Evolutionary conservation across 805 yeast genomes (phyloP).

Genomic region (Kodamaea lidongshanica): DNA sequence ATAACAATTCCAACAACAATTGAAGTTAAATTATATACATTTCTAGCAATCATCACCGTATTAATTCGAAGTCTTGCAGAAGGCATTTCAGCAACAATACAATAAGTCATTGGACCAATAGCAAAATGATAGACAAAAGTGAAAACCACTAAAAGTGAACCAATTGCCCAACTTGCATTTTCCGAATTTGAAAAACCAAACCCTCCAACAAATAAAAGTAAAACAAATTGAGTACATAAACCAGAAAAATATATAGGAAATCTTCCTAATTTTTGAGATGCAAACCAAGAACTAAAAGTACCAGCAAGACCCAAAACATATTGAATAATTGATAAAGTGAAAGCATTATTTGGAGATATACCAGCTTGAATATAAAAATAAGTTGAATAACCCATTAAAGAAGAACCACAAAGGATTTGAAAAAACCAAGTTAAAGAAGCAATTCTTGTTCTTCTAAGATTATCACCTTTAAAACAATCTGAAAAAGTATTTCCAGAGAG

Average conservation of each 20-base stretch:
- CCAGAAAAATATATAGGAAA: slow-evolving; percentile 36
- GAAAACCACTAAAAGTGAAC: slow-evolving; percentile 41
- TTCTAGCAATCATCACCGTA: slow-evolving; percentile 35
- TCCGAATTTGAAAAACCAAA: slow-evolving; percentile 21
- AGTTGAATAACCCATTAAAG: slow-evolving; percentile 45
- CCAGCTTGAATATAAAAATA: slow-evolving; percentile 50
- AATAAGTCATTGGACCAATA: slow-evolving; percentile 34
- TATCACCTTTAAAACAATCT: slow-evolving; percentile 45
- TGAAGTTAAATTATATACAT: slow-evolving; percentile 31
- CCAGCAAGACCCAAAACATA: slow-evolving; percentile 43
- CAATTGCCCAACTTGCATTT: slow-evolving; percentile 39
- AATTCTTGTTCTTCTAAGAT: slow-evolving; percentile 47
- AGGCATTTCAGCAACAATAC: slow-evolving; percentile 36
- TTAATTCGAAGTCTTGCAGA: slow-evolving; percentile 32
- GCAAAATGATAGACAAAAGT: slow-evolving; percentile 42
- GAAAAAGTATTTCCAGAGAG: slow-evolving; percentile 15
- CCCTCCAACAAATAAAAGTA: slow-evolving; percentile 40
- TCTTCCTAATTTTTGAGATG: slow-evolving; percentile 36
- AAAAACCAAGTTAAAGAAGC: slow-evolving; percentile 40
- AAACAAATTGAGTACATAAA: slow-evolving; percentile 23
- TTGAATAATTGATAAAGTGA: slow-evolving; percentile 42
- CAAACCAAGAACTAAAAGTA: slow-evolving; percentile 40
- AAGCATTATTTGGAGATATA: slow-evolving; percentile 34
- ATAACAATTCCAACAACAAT: slow-evolving; percentile 27
- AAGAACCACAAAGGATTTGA: slow-evolving; percentile 43